These are phyloP conservation scores for Rhizopogon sp. DNA, from an alignment of 768 basidiomycete species.

Conservation along the genomic window DNA sequence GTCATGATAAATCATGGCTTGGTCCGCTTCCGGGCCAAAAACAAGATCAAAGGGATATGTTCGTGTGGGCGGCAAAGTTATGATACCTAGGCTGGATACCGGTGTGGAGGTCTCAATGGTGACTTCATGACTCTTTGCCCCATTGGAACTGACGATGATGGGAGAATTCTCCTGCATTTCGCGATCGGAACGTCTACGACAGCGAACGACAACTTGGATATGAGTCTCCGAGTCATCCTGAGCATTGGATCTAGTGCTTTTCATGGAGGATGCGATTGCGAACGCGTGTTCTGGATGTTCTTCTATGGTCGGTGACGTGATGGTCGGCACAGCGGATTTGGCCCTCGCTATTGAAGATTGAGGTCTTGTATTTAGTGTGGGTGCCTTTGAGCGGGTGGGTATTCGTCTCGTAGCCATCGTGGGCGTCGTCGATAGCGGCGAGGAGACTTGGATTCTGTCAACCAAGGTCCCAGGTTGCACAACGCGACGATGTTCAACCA, in stretches of 20 bases:
- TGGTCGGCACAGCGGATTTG: conserved; percentile 25
- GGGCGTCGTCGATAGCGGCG: conserved; percentile 3
- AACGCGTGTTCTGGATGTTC: conserved; percentile 11
- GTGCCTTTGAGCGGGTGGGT: conserved; percentile 36
- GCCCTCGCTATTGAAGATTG: conserved; percentile 47
- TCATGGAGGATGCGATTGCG: conserved; percentile 20
- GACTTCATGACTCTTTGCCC: conserved; percentile 70
- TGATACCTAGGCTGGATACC: conserved; percentile 63
- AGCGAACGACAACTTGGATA: conserved; percentile 92
- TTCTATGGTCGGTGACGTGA: conserved; percentile 18
- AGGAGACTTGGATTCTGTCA: neutral
- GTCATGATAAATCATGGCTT: conserved; percentile 88
- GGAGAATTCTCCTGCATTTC: conserved; percentile 86
- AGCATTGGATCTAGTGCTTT: conserved; percentile 20
- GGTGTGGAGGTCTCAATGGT: conserved; percentile 77
- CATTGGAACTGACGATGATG: conserved; percentile 75
- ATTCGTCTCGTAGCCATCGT: conserved; percentile 65
- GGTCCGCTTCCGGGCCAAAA: conserved; percentile 96
- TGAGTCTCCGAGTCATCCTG: conserved; percentile 63
- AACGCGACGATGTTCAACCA: conserved; percentile 27
- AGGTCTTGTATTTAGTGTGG: conserved; percentile 36
- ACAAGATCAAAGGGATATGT: conserved; percentile 95
- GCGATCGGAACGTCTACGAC: conserved; percentile 77
- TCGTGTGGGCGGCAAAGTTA: conserved; percentile 68
- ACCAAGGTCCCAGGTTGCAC: neutral